Evolutionary conservation across 352 stramenopile genomes (phyloP), one percentile per base, ranked within the genome.

Genomic region (Phytopythium oedochilum): DNA sequence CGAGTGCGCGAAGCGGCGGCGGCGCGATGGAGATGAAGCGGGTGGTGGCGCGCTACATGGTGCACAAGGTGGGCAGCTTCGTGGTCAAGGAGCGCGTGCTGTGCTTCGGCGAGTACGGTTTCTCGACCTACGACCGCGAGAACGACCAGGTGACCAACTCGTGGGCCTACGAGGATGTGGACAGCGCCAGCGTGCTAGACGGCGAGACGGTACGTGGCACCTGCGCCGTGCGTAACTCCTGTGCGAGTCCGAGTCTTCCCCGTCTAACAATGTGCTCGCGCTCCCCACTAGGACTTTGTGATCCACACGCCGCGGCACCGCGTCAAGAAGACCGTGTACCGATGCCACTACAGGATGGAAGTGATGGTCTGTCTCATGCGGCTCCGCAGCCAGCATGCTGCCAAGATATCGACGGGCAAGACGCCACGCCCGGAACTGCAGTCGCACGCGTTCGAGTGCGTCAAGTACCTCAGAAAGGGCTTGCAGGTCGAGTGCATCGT

Each of bases 51-150:
- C 83, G 83, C 54, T 93, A 87, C 61, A 89, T 91, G 80, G 81
- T 93, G 53, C 73, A 88, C 67, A 93, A 91, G 52, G 80, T 93
- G 49, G 80, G 80, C 54, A 86, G 70, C 59, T 92, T 92, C 55
- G 78, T 88, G 45, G 67, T 88, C n/a, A 93, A 93, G 57, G 83
- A 91, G 64, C 83, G 83, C 51, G 80, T 91, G 58, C 55, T 93
- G 40, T 89, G 80, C 66, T 87, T 93, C n/a, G 77, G 72, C 22
- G 77, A 88, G 48, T 71, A 78, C 44, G 72, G 68, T 17, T 93
- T 93, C 53, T 91, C 61, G 35, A 93, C 83, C 18, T 70, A 85
- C 57, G 80, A 91, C 45, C 60, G 67, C 11, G 83, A 93, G 57
- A 85, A 66, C 46, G 77, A 89, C 43, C 62, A 78, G 46, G 60